These are phyloP conservation scores for Periconia digitata DNA, from an alignment of 2,329 filamentous ascomycete genomes.

Conservation along the genomic window DNA sequence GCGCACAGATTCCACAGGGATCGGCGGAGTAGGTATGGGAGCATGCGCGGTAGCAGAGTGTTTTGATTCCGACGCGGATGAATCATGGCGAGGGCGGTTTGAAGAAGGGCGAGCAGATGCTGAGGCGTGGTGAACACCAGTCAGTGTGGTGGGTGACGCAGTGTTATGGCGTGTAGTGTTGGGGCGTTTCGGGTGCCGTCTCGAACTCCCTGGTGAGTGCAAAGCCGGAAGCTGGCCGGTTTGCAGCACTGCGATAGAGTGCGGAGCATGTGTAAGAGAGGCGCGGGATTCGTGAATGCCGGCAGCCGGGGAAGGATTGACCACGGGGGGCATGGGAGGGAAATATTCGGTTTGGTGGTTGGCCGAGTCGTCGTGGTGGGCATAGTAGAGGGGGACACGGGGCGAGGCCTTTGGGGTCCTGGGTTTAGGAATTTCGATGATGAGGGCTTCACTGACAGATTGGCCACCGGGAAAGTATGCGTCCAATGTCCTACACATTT, in stretches of 20 bases:
- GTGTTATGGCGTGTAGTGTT: constrained; percentile 72
- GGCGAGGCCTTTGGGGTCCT: constrained; percentile 82
- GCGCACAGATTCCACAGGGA: constrained; percentile 46
- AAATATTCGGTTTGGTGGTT: constrained; percentile 82
- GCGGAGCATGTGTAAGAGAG: constrained; percentile 45
- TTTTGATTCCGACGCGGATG: constrained; percentile 47
- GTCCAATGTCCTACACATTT: constrained; percentile 76
- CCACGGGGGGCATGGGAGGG: constrained; percentile 60
- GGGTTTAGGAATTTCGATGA: constrained; percentile 81
- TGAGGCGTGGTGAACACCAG: constrained; percentile 44
- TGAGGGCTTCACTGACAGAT: constrained; percentile 80
- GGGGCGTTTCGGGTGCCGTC: constrained; percentile 62
- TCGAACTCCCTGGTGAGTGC: constrained; percentile 76
- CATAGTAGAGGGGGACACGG: constrained; percentile 55
- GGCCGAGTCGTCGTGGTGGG: constrained; percentile 62
- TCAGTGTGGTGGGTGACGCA: constrained; percentile 72
- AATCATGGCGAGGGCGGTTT: constrained; percentile 42
- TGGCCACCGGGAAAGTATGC: constrained; percentile 85
- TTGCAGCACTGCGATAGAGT: constrained; percentile 76
- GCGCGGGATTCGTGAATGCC: constrained; percentile 39
- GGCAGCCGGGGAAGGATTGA: constrained; percentile 45
- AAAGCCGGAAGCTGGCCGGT: constrained; percentile 83
- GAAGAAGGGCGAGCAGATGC: constrained; percentile 31
- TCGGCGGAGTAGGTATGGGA: constrained; percentile 59
- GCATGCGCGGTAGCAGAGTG: constrained; percentile 47